Conservation (phyloP, 257 asterid species). For the Lycium ferocissimum region DNA sequence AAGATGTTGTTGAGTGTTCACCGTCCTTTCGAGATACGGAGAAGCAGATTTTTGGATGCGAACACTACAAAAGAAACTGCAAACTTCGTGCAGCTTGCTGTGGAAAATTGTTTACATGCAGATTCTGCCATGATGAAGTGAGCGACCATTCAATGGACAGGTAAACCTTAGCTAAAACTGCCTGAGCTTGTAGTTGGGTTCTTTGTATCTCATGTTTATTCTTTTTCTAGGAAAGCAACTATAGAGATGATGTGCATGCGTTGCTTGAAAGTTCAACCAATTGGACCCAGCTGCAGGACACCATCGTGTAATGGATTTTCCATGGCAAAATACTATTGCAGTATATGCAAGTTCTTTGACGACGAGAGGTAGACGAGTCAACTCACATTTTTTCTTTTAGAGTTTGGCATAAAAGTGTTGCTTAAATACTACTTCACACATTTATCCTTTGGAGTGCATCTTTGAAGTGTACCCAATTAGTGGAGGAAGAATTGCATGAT, state of each 20-base stretch:
- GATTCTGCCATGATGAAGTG: conserved; percentile 58
- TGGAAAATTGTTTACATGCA: conserved; percentile 52
- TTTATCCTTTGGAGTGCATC: background rate
- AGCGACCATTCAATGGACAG: conserved; percentile 56
- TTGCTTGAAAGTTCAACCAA: conserved; percentile 52
- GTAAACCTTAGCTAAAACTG: conserved; percentile 32
- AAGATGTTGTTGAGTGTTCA: conserved; percentile 42
- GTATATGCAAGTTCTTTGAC: conserved; percentile 56
- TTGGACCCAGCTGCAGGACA: conserved; percentile 52
- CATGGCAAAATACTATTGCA: conserved; percentile 56
- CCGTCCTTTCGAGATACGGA: conserved; percentile 51
- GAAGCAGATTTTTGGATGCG: conserved; percentile 47
- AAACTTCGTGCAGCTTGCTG: conserved; percentile 58
- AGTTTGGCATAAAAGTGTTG: background rate
- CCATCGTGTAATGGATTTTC: conserved; percentile 57
- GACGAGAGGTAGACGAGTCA: conserved; percentile 51
- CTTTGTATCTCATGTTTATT: conserved; percentile 13
- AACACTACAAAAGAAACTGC: conserved; percentile 58
- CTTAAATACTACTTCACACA: background rate
- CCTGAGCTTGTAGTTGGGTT: background rate
- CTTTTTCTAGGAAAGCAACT: conserved; percentile 48
- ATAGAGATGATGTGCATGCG: conserved; percentile 58
- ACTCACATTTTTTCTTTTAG: conserved; percentile 9
- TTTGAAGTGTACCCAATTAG: background rate
- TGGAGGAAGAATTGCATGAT: background rate